Percentiles rank a stretch among this genome's conserved stretches.
Conservation (phyloP, 2,329 filamentous ascomycete species). For the Penicillium sp. region DNA sequence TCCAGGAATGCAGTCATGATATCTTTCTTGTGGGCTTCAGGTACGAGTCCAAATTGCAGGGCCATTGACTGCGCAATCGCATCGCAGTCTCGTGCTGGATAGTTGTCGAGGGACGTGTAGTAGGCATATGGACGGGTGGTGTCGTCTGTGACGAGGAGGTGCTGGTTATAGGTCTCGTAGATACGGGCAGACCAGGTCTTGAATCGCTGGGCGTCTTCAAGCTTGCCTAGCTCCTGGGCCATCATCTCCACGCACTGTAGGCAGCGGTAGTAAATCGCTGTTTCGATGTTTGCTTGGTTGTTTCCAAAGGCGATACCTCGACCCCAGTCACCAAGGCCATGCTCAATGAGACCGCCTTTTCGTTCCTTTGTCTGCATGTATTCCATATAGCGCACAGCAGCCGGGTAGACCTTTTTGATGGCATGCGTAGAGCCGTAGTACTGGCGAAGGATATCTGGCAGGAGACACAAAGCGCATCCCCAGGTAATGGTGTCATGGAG, state of each 20-base stretch:
- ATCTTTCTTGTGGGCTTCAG: slow-evolving; percentile 13
- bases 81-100: slow-evolving; percentile 17
- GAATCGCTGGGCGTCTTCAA: slow-evolving; percentile 15
- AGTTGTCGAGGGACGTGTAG: slow-evolving; percentile 26
- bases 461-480: slow-evolving; percentile 26
- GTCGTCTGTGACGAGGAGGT: slow-evolving; percentile 23
- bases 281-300: slow-evolving; percentile 30
- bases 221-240: slow-evolving; percentile 21
- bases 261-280: slow-evolving; percentile 28
- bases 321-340: slow-evolving; percentile 28
- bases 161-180: slow-evolving; percentile 20
- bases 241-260: slow-evolving; percentile 25
- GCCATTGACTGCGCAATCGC: slow-evolving; percentile 25
- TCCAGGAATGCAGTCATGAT: slow-evolving; percentile 23
- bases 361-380: slow-evolving; percentile 27
- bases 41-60: slow-evolving; percentile 23
- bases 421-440: slow-evolving; percentile 27
- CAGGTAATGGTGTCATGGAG: slow-evolving; percentile 46
- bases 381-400: slow-evolving; percentile 26
- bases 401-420: slow-evolving; percentile 19
- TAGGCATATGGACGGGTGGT: slow-evolving; percentile 16
- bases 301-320: slow-evolving; percentile 28
- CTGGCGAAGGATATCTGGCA: slow-evolving; percentile 22
- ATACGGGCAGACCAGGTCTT: slow-evolving; percentile 21
- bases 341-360: slow-evolving; percentile 24